These are phyloP conservation scores for Solanum sparsipilum DNA, from an alignment of 257 asterid species.

Conservation along the genomic window DNA sequence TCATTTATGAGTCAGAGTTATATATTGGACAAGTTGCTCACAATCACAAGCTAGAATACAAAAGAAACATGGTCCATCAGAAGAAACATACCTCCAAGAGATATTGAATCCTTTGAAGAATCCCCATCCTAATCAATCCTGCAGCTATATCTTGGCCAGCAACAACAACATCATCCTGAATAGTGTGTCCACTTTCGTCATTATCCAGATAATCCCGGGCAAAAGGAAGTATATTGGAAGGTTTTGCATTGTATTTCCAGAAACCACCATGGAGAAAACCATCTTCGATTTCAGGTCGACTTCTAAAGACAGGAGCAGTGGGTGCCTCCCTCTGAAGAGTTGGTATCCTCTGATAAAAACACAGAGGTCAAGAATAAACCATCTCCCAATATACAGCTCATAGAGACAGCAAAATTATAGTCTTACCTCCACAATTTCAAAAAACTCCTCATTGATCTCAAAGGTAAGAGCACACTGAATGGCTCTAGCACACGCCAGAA, in stretches of 20 bases:
- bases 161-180: conserved; percentile 73
- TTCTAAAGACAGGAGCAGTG: conserved; percentile 92
- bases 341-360: conserved; percentile 53
- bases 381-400: background rate
- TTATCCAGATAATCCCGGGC: conserved; percentile 26
- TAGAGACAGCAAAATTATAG: background rate
- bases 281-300: conserved; percentile 55
- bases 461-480: conserved; percentile 60
- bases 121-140: conserved; percentile 94
- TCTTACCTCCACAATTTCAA: conserved; percentile 65
- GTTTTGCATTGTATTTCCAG: conserved; percentile 92
- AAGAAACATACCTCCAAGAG: conserved; percentile 68
- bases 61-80: conserved; percentile 6
- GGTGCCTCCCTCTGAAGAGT: conserved; percentile 30
- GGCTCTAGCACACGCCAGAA: conserved; percentile 77
- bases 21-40: background rate
- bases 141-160: conserved; percentile 92
- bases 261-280: conserved; percentile 95
- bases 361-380: background rate
- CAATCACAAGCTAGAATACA: background rate
- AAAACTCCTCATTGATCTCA: conserved; percentile 49
- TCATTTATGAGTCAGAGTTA: background rate
- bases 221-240: conserved; percentile 49
- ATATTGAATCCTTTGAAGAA: conserved; percentile 61
- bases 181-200: conserved; percentile 58